Conservation (phyloP, 2,329 filamentous ascomycete species). For the Chrysoporthe cubensis region DNA sequence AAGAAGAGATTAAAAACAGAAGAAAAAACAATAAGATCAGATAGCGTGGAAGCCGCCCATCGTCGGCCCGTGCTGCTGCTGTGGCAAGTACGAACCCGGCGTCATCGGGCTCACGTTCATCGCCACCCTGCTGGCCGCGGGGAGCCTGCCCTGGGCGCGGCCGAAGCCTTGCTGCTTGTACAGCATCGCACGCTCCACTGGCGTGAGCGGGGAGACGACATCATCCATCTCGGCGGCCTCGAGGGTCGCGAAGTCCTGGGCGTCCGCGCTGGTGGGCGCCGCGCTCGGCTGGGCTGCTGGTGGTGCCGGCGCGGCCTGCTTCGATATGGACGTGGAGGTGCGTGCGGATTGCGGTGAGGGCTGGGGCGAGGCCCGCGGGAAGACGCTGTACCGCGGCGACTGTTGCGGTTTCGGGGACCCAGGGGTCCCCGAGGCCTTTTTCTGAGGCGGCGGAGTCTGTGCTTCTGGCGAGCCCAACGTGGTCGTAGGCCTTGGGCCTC, state of each 20-base stretch:
- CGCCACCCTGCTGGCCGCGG: not conserved
- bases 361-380: constrained; percentile 3
- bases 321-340: not conserved
- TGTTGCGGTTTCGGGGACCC: constrained; percentile 16
- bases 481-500: constrained; percentile 8
- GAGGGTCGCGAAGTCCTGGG: constrained; percentile 26
- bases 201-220: constrained; percentile 25
- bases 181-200: constrained; percentile 27
- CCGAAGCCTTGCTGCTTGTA: constrained; percentile 26
- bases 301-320: not conserved
- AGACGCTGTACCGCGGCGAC: constrained; percentile 17
- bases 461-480: constrained; percentile 22
- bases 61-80: constrained; percentile 3
- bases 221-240: constrained; percentile 30
- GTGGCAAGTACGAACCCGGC: constrained; percentile 14
- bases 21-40: constrained; percentile 2
- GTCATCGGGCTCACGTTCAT: constrained; percentile 25
- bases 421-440: not conserved
- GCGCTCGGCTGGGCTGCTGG: not conserved
- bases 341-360: not conserved
- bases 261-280: not conserved
- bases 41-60: constrained; percentile 26
- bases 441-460: not conserved
- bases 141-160: not conserved
- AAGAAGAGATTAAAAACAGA: not conserved